Evolutionary conservation across 129 eudicot species (phyloP).

Genomic region (Deinandra increscens): DNA sequence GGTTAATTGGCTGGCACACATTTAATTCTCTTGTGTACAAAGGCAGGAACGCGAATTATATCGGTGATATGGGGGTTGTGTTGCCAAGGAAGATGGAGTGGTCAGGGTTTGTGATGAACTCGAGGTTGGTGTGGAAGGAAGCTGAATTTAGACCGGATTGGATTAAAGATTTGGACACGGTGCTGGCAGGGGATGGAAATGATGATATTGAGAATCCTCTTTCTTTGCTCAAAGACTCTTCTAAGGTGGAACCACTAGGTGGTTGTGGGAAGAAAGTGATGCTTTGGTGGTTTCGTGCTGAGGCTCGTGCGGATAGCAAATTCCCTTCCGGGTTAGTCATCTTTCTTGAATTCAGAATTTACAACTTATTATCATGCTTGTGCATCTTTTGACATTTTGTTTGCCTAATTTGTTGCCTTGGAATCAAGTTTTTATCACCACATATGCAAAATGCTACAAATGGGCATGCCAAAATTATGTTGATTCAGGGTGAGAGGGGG

Average conservation of each 20-base stretch:
- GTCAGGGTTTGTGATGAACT: slow-evolving; percentile 89
- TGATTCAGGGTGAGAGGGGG: too few species aligned
- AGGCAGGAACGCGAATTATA: slow-evolving; percentile 58
- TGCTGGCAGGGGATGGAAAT: slow-evolving; percentile 35
- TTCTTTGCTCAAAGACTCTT: slow-evolving; percentile 65
- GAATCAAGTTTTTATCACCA: not conserved
- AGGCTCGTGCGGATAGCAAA: slow-evolving; percentile 96
- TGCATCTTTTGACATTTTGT: not conserved
- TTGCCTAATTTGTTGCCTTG: not conserved
- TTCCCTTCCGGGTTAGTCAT: slow-evolving; percentile 82
- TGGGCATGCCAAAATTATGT: slow-evolving; percentile 3
- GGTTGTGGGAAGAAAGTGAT: slow-evolving; percentile 85
- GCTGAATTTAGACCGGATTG: slow-evolving; percentile 71
- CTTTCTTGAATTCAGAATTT: not conserved
- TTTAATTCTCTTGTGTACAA: slow-evolving; percentile 51
- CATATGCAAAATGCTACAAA: slow-evolving; percentile 7
- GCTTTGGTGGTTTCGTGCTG: slow-evolving; percentile 98
- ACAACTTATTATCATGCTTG: not conserved
- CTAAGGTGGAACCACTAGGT: slow-evolving; percentile 93
- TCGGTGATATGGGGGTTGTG: slow-evolving; percentile 84
- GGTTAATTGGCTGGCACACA: slow-evolving; percentile 81
- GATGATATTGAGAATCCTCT: slow-evolving; percentile 70
- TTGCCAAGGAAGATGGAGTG: slow-evolving; percentile 80
- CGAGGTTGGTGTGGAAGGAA: slow-evolving; percentile 80
- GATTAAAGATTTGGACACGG: slow-evolving; percentile 60